A percentile compares a stretch with the other conserved stretches of the same genome.
phyloP scores from a whole-genome alignment of 257 asterid genomes.

The Coffea canephora region DNA sequence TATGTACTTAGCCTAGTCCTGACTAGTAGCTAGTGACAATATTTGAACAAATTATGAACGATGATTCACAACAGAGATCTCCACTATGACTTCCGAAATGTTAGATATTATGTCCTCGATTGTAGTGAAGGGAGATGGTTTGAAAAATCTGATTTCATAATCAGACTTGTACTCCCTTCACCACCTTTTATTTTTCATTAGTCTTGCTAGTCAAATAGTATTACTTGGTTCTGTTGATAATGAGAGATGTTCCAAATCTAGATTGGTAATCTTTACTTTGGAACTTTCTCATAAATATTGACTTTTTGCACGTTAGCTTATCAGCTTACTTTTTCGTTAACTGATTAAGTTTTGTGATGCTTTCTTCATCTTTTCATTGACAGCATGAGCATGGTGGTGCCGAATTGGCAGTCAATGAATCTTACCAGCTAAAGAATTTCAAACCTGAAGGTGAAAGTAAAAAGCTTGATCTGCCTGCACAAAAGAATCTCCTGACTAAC shows the following conservation, averaged over 20 bases:
- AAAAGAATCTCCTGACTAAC: slow-evolving; percentile 82
- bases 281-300: neutral
- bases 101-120: neutral
- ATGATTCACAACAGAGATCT: neutral
- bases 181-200: neutral
- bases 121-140: neutral
- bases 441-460: slow-evolving; percentile 62
- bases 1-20: no score
- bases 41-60: neutral
- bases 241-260: neutral
- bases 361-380: slow-evolving; percentile 20
- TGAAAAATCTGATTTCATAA: neutral
- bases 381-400: slow-evolving; percentile 43
- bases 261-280: neutral
- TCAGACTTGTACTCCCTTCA: neutral
- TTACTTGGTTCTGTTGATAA: neutral
- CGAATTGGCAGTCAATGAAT: slow-evolving; percentile 36
- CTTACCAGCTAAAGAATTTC: slow-evolving; percentile 56
- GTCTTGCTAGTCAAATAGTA: neutral
- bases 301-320: neutral
- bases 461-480: slow-evolving; percentile 85
- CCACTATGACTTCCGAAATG: neutral
- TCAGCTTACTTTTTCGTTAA: neutral
- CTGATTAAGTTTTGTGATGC: neutral
- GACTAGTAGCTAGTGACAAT: neutral